Evolutionary conservation across 2,329 filamentous ascomycete species (phyloP).

Genomic region (Golovinomyces cichoracearum): DNA sequence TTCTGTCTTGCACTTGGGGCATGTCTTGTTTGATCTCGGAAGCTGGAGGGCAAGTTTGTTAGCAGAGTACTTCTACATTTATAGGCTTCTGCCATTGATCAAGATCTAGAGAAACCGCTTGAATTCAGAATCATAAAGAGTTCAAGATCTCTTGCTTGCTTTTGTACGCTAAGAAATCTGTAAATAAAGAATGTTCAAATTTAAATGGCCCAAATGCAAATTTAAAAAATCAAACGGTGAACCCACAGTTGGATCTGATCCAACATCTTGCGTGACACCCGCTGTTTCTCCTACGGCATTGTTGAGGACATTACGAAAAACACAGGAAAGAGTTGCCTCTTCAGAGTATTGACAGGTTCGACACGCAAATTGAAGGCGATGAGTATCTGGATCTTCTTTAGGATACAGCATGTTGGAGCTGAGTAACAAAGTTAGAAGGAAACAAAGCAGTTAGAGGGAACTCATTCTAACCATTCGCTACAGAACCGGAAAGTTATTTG

Average conservation of each 20-base stretch:
- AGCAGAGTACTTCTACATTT: too few species aligned
- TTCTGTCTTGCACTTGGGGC: conserved; percentile 58
- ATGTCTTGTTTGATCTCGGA: conserved; percentile 64
- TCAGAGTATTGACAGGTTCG: conserved; percentile 85
- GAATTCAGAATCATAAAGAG: too few species aligned
- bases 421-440: conserved; percentile 10
- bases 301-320: conserved; percentile 85
- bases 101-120: too few species aligned
- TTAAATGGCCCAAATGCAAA: not conserved
- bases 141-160: too few species aligned
- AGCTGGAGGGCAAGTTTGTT: conserved; percentile 33
- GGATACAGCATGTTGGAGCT: conserved; percentile 95
- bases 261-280: conserved; percentile 90
- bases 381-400: conserved; percentile 66
- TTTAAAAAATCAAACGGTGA: conserved; percentile 9
- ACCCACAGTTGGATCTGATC: conserved; percentile 96
- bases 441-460: conserved; percentile 3
- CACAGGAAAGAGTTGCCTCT: conserved; percentile 62
- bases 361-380: conserved; percentile 81
- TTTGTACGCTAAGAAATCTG: too few species aligned
- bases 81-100: too few species aligned
- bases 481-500: conserved; percentile 96
- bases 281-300: conserved; percentile 83
- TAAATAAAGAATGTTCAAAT: not conserved
- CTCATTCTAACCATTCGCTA: conserved; percentile 50